Percentiles rank a stretch among this genome's conserved stretches.
These are phyloP conservation scores for Daldinia grandis DNA, from an alignment of 495 filamentous ascomycete species.

Conservation along the genomic window DNA sequence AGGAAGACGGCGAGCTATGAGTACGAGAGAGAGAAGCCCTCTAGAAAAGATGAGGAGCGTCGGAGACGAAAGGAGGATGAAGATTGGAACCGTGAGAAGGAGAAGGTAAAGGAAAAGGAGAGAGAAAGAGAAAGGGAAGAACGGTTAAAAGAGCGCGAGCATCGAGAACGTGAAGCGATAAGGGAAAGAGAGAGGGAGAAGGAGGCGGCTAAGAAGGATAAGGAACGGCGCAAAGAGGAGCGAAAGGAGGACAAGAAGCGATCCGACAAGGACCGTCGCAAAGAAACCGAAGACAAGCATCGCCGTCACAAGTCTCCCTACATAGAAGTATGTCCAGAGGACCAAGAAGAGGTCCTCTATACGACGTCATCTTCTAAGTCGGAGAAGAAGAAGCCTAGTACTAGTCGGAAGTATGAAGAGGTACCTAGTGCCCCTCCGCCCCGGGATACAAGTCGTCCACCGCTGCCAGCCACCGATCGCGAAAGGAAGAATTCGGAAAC, in stretches of 20 bases:
- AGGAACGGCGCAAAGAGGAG: constrained; percentile 37
- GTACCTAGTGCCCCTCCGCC: constrained; percentile 32
- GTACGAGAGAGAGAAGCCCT: constrained; percentile 50
- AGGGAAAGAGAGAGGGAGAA: constrained; percentile 44
- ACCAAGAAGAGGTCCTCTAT: constrained; percentile 40
- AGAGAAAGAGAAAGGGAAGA: constrained; percentile 36
- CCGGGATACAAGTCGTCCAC: constrained; percentile 24
- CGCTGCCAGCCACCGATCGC: constrained; percentile 31
- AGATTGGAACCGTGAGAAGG: constrained; percentile 45
- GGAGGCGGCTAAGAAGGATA: constrained; percentile 34
- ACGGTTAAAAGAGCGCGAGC: constrained; percentile 32
- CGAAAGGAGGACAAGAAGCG: constrained; percentile 47
- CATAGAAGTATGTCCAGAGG: constrained; percentile 46
- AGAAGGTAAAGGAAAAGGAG: constrained; percentile 46
- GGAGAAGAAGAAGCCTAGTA: constrained; percentile 55
- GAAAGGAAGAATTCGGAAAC: constrained; percentile 41
- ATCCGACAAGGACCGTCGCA: constrained; percentile 47
- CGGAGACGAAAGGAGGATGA: constrained; percentile 50
- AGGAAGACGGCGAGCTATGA: constrained; percentile 57
- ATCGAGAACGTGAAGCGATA: constrained; percentile 36
- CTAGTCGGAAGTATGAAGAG: constrained; percentile 49
- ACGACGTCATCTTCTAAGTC: constrained; percentile 39
- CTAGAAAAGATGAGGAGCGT: constrained; percentile 51
- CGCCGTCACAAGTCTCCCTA: constrained; percentile 46
- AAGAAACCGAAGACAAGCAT: constrained; percentile 51